phyloP scores from a whole-genome alignment of 1,284 basidiomycete species.

The Malassezia sympodialis region DNA sequence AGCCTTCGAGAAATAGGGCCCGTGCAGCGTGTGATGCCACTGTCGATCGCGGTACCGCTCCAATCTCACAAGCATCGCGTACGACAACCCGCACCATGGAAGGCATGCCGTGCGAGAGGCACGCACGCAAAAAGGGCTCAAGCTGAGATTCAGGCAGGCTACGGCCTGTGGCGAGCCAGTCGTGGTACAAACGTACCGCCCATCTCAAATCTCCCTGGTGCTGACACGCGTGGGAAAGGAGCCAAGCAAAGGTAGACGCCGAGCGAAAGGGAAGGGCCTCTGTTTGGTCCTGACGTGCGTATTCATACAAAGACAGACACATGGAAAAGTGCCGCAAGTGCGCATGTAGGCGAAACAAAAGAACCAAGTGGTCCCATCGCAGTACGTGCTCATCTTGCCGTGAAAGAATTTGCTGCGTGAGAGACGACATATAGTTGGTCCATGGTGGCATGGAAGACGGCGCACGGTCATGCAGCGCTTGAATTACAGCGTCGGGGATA shows the following conservation, averaged over 20 bases:
- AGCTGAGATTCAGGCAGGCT: neutral
- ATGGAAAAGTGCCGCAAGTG: neutral
- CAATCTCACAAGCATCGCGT: neutral
- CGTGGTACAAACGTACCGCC: conserved; percentile 15
- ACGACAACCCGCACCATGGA: conserved; percentile 9
- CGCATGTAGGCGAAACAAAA: neutral
- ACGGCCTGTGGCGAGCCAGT: conserved; percentile 4
- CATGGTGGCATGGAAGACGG: neutral
- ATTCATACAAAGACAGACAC: conserved; percentile 3
- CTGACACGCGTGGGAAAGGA: neutral
- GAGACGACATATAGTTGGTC: neutral
- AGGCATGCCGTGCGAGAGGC: neutral
- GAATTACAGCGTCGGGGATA: neutral
- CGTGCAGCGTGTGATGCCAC: conserved; percentile 1
- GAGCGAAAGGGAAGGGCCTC: neutral
- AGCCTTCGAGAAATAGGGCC: neutral
- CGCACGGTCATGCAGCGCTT: neutral
- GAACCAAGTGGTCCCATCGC: neutral
- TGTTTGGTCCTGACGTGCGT: neutral
- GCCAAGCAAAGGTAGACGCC: conserved; percentile 1
- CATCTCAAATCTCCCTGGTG: neutral
- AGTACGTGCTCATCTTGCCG: neutral
- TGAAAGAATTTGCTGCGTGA: neutral
- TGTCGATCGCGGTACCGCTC: neutral
- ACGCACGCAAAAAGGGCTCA: conserved; percentile 1